phyloP scores from a whole-genome alignment of 2,329 filamentous ascomycete species.

The Dactylonectria macrodidyma region DNA sequence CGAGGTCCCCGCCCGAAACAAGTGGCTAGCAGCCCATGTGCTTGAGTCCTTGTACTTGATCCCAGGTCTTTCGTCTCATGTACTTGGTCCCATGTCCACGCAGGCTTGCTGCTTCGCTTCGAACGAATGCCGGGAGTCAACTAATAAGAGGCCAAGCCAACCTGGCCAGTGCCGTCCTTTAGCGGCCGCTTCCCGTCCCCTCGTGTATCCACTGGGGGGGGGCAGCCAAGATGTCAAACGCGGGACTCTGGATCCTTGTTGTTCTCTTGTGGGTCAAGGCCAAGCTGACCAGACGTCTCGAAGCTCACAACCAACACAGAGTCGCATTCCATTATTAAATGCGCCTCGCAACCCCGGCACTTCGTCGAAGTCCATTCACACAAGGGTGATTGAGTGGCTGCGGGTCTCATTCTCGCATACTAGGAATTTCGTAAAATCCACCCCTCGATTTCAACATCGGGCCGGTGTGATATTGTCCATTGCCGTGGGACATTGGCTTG shows the following conservation, averaged over 20 bases:
- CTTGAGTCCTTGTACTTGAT: conserved; percentile 7
- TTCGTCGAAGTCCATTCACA: background rate
- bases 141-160: background rate
- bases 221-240: conserved; percentile 21
- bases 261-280: background rate
- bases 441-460: background rate
- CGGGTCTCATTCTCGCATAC: background rate
- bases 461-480: background rate
- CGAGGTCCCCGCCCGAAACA: conserved; percentile 25
- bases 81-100: too few relatives aligned
- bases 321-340: conserved; percentile 25
- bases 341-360: conserved; percentile 1
- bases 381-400: background rate
- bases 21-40: conserved; percentile 18
- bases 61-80: too few relatives aligned
- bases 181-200: conserved; percentile 36
- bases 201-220: conserved; percentile 5
- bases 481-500: background rate
- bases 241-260: conserved; percentile 26
- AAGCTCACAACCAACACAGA: conserved; percentile 23
- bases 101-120: too few relatives aligned
- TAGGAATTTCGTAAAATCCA: conserved; percentile 11
- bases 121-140: too few relatives aligned
- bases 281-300: background rate
- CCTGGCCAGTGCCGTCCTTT: conserved; percentile 31